Base-by-base conservation (phyloP, 2,329 filamentous ascomycete genomes). In the Lecanosticta acicola region DNA sequence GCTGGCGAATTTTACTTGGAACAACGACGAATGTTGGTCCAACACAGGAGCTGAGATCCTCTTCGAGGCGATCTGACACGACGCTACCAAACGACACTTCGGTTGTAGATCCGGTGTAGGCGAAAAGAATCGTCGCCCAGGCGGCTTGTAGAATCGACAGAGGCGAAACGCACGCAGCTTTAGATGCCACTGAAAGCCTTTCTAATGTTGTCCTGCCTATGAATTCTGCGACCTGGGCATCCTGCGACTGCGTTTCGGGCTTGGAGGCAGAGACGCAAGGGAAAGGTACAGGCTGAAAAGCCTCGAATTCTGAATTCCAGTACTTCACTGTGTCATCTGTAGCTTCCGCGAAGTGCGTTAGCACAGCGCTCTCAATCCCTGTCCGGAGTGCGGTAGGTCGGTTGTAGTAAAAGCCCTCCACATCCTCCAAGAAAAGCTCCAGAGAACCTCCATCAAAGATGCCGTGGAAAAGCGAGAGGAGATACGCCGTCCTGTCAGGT, bases 31-130 rank as follows among this genome's bases (percentile, higher is more conserved):
- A 72, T 40, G 10, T 66, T 50, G 18, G 60, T 45, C 10, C 73
- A 51, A 4, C 50, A 46, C 14, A 64, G 40, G 2, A 69, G 53
- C 1, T 62, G 51, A 21, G 64, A 53, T n/a, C 64, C 48, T 17
- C 73, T 55, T 34, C 79, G 69, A 32, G 65, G 45, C 89, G 76
- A 1, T 88, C 87, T 4, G 88, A 93, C 5, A 84, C 84, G 2
- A 94, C 85, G 2, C 80, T 83, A 0, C 88, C 89, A 32, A 94
- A 76, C 0, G 81, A 71, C 2, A 89, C 68, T 59, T 94, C 85
- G 0, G 72, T 62, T 0, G 69, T 71, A 1, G 46, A 43, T 1
- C 46, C 49, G 3, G 46, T 49, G 32, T 51, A 49, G 3, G 42
- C 32, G 10, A 41, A 45, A 9, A 48, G 21, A 3, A 48, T 34